Evolutionary conservation across 768 basidiomycete genomes (phyloP).

Genomic region (Pholiota microspora): DNA sequence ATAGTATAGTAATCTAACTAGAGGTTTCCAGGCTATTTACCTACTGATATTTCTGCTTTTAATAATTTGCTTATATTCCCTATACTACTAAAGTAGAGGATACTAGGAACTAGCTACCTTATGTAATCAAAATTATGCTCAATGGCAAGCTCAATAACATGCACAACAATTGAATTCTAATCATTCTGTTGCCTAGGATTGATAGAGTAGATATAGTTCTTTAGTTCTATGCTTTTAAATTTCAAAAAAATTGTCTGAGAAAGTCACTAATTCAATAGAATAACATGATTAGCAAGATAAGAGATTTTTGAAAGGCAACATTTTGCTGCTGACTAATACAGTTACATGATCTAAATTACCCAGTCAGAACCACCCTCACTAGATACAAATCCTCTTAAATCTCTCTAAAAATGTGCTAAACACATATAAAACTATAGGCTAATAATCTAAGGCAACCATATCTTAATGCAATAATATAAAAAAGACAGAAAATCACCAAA

Average conservation of each 20-base stretch:
- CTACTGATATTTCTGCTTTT: too few species aligned
- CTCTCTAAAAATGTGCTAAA: too few species aligned
- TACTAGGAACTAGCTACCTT: neutral
- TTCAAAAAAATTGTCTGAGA: neutral
- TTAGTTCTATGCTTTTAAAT: neutral
- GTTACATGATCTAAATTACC: too few species aligned
- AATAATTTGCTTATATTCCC: too few species aligned
- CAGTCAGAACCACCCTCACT: too few species aligned
- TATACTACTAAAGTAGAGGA: neutral
- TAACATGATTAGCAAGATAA: neutral
- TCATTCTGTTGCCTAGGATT: neutral
- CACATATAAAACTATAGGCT: too few species aligned
- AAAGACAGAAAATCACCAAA: too few species aligned
- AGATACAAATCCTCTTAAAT: too few species aligned
- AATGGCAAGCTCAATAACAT: neutral
- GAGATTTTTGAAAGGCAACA: neutral
- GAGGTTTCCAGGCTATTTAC: too few species aligned
- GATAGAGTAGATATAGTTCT: neutral
- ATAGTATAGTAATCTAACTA: too few species aligned
- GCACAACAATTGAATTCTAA: neutral
- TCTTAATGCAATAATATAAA: too few species aligned
- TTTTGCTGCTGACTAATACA: neutral
- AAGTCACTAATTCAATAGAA: neutral
- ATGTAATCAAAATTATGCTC: neutral
- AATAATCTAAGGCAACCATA: too few species aligned